phyloP scores from a whole-genome alignment of 345 rosid genomes.

The Reutealis trisperma region DNA sequence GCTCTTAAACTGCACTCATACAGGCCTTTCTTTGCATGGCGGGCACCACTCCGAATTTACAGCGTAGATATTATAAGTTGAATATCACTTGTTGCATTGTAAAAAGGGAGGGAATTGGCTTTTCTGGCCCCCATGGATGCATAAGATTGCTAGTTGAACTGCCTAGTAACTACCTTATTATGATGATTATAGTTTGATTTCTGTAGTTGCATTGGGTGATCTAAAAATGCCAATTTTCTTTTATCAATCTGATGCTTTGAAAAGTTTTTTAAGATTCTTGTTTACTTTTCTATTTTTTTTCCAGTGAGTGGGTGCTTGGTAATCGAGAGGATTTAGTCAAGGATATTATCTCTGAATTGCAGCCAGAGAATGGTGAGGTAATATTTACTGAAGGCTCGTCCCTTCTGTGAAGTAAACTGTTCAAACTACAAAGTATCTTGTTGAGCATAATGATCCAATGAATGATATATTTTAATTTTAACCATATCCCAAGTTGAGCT shows the following conservation, averaged over 20 bases:
- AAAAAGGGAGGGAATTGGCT: too few species aligned
- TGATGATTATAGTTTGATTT: background rate
- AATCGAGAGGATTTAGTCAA: slow-evolving; percentile 91
- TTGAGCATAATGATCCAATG: background rate
- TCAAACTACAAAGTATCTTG: background rate
- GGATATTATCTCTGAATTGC: slow-evolving; percentile 73
- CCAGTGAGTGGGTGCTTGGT: slow-evolving; percentile 98
- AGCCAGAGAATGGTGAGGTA: slow-evolving; percentile 85
- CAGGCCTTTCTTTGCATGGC: background rate
- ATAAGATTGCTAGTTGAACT: background rate
- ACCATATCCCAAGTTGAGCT: background rate
- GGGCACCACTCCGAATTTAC: too few species aligned
- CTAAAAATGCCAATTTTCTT: background rate
- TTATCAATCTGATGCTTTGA: background rate
- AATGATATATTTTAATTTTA: background rate
- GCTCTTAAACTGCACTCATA: background rate
- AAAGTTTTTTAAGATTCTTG: background rate
- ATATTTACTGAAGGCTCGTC: slow-evolving; percentile 18
- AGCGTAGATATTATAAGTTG: too few species aligned
- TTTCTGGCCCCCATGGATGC: background rate
- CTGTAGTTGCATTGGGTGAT: background rate
- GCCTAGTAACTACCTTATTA: background rate
- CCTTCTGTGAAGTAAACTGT: background rate
- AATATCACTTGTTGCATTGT: too few species aligned
- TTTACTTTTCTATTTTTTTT: slow-evolving; percentile 1